These are phyloP conservation scores for Suillus decipiens DNA, from an alignment of 768 basidiomycete species.

Conservation along the genomic window DNA sequence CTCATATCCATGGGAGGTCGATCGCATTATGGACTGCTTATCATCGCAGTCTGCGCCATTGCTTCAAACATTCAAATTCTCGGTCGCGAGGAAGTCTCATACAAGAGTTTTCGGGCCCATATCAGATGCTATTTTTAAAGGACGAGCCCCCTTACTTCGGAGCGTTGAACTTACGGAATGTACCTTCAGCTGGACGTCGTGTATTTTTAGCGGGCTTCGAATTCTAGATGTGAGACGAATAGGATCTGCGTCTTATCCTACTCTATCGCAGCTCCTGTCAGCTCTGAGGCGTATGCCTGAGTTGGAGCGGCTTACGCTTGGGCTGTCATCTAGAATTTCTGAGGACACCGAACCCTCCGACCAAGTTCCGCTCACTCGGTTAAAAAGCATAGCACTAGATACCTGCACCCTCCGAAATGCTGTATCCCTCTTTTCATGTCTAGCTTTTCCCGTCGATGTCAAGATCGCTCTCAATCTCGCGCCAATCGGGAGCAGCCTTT, in stretches of 20 bases:
- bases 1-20: conserved; percentile 11
- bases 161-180: conserved; percentile 37
- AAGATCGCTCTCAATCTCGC: neutral
- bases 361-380: neutral
- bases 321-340: conserved; percentile 12
- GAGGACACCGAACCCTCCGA: neutral
- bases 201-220: conserved; percentile 34
- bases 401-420: neutral
- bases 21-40: conserved; percentile 28
- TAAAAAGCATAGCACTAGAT: neutral
- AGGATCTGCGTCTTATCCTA: neutral
- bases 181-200: conserved; percentile 37
- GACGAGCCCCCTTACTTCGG: conserved; percentile 36
- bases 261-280: neutral
- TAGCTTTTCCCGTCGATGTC: neutral
- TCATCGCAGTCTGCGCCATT: conserved; percentile 30
- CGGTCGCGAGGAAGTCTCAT: conserved; percentile 21
- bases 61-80: conserved; percentile 34
- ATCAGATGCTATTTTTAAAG: conserved; percentile 31
- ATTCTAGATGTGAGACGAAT: neutral
- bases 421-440: neutral
- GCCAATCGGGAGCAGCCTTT: neutral
- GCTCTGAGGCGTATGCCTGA: conserved; percentile 1
- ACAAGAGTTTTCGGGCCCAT: conserved; percentile 23
- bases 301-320: neutral